phyloP scores from a whole-genome alignment of 371 early-diverging fungal genomes.

The Syncephalastrum sp. region DNA sequence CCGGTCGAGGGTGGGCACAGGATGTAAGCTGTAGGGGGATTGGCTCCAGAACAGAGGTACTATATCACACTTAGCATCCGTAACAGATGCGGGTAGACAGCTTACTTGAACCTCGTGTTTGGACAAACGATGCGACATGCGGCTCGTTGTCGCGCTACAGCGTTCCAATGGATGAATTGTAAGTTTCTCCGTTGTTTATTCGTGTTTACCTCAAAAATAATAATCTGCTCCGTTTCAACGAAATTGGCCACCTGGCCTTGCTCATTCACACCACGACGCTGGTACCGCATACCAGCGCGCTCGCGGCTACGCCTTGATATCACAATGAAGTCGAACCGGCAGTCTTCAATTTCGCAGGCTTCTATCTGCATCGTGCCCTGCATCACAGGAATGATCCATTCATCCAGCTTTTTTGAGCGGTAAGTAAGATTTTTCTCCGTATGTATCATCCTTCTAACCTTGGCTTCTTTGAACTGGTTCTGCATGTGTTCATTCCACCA shows the following conservation, averaged over 20 bases:
- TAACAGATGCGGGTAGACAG: background rate
- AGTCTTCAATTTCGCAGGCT: constrained; percentile 59
- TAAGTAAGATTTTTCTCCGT: constrained; percentile 21
- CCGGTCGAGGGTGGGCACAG: constrained; percentile 61
- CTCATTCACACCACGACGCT: constrained; percentile 62
- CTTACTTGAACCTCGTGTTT: constrained; percentile 64
- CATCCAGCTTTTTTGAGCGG: constrained; percentile 42
- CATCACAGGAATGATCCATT: constrained; percentile 65
- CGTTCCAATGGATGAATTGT: background rate
- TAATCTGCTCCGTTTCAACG: constrained; percentile 69
- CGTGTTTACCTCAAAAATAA: constrained; percentile 35
- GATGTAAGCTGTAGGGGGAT: constrained; percentile 67
- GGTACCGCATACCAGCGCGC: constrained; percentile 66
- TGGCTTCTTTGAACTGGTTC: constrained; percentile 32
- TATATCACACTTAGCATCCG: constrained; percentile 4
- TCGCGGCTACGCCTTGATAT: constrained; percentile 60
- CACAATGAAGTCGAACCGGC: constrained; percentile 54
- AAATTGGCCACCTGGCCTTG: constrained; percentile 67
- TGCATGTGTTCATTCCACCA: constrained; percentile 72
- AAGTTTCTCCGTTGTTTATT: background rate
- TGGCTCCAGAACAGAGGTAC: constrained; percentile 72
- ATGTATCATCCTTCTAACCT: background rate
- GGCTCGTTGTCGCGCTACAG: constrained; percentile 41
- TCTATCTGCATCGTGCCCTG: constrained; percentile 71
- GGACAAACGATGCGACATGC: constrained; percentile 65